Evolutionary conservation across 2,329 filamentous ascomycete genomes (phyloP).

Genomic region (Colletotrichum chlorophyti): DNA sequence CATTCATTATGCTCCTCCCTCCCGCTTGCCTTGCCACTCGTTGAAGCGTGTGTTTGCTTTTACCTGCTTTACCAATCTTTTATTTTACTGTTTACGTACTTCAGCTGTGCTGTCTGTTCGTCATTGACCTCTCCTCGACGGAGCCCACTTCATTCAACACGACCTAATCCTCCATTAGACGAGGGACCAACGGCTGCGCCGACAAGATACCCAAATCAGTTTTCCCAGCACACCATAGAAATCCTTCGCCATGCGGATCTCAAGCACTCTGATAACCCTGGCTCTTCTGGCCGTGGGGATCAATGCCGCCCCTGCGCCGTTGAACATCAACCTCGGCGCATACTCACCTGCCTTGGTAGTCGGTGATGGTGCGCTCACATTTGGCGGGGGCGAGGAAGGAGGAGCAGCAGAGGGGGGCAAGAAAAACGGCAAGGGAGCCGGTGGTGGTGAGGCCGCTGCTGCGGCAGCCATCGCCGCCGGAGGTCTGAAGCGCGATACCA

Average conservation of each 20-base stretch:
- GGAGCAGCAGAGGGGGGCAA: constrained; percentile 27
- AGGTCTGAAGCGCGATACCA: not conserved
- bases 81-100: not conserved
- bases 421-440: not conserved
- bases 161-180: constrained; percentile 12
- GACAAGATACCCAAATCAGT: not conserved
- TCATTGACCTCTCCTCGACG: constrained; percentile 5
- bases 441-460: not conserved
- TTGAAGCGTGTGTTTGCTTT: constrained; percentile 19
- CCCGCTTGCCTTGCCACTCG: constrained; percentile 17
- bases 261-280: constrained; percentile 30
- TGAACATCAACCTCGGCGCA: constrained; percentile 44
- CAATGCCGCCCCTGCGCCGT: constrained; percentile 37
- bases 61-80: not conserved
- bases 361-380: constrained; percentile 53
- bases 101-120: constrained; percentile 25
- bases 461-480: constrained; percentile 16
- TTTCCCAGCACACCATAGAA: not conserved
- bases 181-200: constrained; percentile 25
- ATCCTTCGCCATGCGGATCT: constrained; percentile 19
- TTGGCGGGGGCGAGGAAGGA: constrained; percentile 41
- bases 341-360: constrained; percentile 43
- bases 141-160: not conserved
- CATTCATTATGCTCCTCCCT: constrained; percentile 19
- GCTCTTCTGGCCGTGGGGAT: constrained; percentile 36